phyloP scores from a whole-genome alignment of 2,329 filamentous ascomycete genomes.

The Orbilia oligospora region DNA sequence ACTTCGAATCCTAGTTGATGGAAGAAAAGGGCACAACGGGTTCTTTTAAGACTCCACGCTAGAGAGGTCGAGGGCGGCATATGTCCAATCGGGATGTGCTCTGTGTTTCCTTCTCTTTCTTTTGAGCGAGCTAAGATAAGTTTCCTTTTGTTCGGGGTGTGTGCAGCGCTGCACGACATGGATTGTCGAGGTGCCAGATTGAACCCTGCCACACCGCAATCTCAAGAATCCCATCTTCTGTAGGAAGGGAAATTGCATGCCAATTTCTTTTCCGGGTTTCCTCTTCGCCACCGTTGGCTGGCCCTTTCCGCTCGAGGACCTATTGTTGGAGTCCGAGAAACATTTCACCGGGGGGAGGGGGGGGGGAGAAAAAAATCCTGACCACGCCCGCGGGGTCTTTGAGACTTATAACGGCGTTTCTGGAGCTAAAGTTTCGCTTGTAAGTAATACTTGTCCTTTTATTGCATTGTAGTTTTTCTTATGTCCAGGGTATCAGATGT shows the following conservation, averaged over 20 bases:
- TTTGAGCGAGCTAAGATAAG: constrained; percentile 49
- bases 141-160: constrained; percentile 53
- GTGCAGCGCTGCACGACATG: constrained; percentile 46
- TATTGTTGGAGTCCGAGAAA: constrained; percentile 17
- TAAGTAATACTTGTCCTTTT: constrained; percentile 10
- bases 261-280: constrained; percentile 55
- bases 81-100: constrained; percentile 51
- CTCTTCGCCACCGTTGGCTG: constrained; percentile 33
- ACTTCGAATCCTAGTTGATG: constrained; percentile 31
- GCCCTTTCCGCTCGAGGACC: constrained; percentile 12
- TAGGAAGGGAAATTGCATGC: constrained; percentile 61
- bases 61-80: constrained; percentile 41
- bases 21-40: constrained; percentile 40
- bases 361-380: constrained; percentile 16
- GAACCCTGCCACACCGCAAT: constrained; percentile 61
- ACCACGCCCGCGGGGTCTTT: constrained; percentile 39
- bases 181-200: constrained; percentile 44
- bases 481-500: constrained; percentile 1
- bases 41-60: constrained; percentile 56
- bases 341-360: constrained; percentile 1
- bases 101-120: constrained; percentile 38
- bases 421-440: constrained; percentile 2
- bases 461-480: neutral
- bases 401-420: constrained; percentile 43
- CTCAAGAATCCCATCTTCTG: constrained; percentile 61